These are phyloP conservation scores for Zygoascus sp. DNA, from an alignment of 1,139 yeast species.

Conservation along the genomic window DNA sequence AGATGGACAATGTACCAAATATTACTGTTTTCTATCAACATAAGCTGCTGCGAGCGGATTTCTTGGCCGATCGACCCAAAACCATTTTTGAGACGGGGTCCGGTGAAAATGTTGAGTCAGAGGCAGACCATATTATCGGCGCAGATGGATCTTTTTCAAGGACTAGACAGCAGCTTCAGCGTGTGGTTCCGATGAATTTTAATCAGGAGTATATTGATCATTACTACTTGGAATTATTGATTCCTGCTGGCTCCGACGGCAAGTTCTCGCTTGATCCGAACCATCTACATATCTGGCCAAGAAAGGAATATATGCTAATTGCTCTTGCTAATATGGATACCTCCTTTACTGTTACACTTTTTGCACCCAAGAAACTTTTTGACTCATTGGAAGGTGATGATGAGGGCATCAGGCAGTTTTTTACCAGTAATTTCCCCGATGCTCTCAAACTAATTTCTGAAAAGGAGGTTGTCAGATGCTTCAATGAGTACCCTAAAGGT, in stretches of 20 bases:
- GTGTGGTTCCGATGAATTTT: slow-evolving; percentile 60
- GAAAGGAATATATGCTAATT: slow-evolving; percentile 79
- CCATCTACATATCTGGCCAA: slow-evolving; percentile 92
- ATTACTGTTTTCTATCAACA: slow-evolving; percentile 53
- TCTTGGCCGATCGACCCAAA: slow-evolving; percentile 13
- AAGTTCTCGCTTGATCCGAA: slow-evolving; percentile 59
- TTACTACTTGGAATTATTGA: slow-evolving; percentile 74
- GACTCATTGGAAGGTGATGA: slow-evolving; percentile 34
- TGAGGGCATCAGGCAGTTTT: slow-evolving; percentile 41
- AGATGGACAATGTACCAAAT: slow-evolving; percentile 44
- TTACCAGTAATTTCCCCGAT: slow-evolving; percentile 63
- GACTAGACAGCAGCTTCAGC: slow-evolving; percentile 66
- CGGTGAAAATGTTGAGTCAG: slow-evolving; percentile 21
- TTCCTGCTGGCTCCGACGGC: slow-evolving; percentile 45
- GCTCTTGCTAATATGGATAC: slow-evolving; percentile 84
- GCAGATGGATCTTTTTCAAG: slow-evolving; percentile 85
- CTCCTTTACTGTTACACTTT: slow-evolving; percentile 84
- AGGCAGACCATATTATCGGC: slow-evolving; percentile 61
- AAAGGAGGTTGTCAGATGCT: slow-evolving; percentile 49
- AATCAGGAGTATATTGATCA: slow-evolving; percentile 77
- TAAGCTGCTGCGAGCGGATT: slow-evolving; percentile 42
- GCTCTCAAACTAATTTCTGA: slow-evolving; percentile 66
- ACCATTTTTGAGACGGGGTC: slow-evolving; percentile 11
- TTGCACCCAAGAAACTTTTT: slow-evolving; percentile 74
- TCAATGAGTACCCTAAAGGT: slow-evolving; percentile 64